phyloP scores from a whole-genome alignment of 2,329 filamentous ascomycete species.

The Xylaria sp. region DNA sequence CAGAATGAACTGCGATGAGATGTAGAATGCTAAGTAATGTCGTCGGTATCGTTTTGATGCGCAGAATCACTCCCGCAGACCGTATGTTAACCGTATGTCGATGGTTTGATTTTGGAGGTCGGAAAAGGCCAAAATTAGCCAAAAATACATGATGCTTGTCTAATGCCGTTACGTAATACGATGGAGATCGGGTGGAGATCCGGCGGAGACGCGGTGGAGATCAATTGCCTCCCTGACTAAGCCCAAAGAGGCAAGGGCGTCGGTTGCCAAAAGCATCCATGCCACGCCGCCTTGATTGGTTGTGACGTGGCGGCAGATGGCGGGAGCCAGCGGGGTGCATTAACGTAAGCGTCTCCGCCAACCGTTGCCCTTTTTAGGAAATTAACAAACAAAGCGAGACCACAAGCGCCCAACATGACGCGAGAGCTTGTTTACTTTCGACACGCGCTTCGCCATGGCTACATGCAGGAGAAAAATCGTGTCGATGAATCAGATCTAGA shows the following conservation, averaged over 20 bases:
- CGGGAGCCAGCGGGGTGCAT: slow-evolving; percentile 1
- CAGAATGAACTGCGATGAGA: not conserved
- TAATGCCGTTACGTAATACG: not conserved
- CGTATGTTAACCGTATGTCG: not conserved
- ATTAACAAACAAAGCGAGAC: slow-evolving; percentile 41
- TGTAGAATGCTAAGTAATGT: not conserved
- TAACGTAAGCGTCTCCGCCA: slow-evolving; percentile 24
- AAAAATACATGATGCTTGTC: not conserved
- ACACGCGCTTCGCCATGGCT: slow-evolving; percentile 12
- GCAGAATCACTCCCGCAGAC: too few relatives aligned
- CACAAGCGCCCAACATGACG: not conserved
- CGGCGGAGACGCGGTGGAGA: too few relatives aligned
- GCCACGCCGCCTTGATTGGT: slow-evolving; percentile 22
- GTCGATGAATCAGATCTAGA: not conserved
- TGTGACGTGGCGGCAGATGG: slow-evolving; percentile 17
- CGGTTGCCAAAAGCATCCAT: slow-evolving; percentile 13
- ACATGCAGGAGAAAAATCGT: not conserved
- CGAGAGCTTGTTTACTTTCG: slow-evolving; percentile 16
- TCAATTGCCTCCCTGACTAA: not conserved
- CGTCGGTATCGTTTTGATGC: too few relatives aligned
- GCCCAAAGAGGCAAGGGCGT: not conserved
- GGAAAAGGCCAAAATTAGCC: too few relatives aligned
- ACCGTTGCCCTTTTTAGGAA: slow-evolving; percentile 35
- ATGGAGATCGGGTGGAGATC: not conserved
- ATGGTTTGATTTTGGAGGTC: not conserved